Conservation (phyloP, 2,329 filamentous ascomycete species). For the Falciphora oryzae region DNA sequence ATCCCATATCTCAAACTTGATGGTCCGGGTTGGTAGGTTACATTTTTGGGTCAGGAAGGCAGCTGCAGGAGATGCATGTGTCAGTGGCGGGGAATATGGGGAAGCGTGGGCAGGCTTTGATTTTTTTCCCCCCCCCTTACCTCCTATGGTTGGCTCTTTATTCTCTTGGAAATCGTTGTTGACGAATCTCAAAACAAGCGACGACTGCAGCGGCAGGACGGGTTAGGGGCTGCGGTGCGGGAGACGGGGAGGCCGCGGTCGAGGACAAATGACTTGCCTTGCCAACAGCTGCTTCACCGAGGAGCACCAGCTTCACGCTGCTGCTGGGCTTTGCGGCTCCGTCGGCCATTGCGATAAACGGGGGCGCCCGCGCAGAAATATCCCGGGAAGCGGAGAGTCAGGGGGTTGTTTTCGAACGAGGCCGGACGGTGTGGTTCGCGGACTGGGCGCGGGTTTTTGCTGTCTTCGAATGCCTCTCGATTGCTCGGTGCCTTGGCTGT, state of each 20-base stretch:
- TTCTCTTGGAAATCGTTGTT: constrained; percentile 99
- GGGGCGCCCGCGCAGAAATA: background rate
- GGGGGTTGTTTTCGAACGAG: background rate
- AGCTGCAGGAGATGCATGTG: constrained; percentile 44
- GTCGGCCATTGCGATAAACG: constrained; percentile 57
- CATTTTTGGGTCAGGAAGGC: constrained; percentile 99
- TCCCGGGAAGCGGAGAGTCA: background rate
- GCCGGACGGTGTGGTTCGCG: background rate
- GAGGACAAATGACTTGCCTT: constrained; percentile 64
- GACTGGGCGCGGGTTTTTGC: background rate
- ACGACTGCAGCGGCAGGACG: constrained; percentile 58
- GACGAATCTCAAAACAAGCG: constrained; percentile 94
- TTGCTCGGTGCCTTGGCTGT: background rate
- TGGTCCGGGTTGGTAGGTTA: constrained; percentile 85
- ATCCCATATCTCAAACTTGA: constrained; percentile 97
- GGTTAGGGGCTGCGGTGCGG: constrained; percentile 1
- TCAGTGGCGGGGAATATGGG: background rate
- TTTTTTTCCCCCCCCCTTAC: constrained; percentile 46
- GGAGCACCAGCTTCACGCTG: constrained; percentile 98
- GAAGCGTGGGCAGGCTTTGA: background rate
- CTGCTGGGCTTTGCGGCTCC: constrained; percentile 82
- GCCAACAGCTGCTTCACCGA: constrained; percentile 95
- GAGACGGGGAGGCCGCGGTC: background rate
- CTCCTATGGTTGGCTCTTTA: constrained; percentile 98
- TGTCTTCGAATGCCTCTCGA: background rate